These are phyloP conservation scores for Raddia guianensis DNA, from an alignment of 176 grass and related monocot genomes.

Conservation along the genomic window DNA sequence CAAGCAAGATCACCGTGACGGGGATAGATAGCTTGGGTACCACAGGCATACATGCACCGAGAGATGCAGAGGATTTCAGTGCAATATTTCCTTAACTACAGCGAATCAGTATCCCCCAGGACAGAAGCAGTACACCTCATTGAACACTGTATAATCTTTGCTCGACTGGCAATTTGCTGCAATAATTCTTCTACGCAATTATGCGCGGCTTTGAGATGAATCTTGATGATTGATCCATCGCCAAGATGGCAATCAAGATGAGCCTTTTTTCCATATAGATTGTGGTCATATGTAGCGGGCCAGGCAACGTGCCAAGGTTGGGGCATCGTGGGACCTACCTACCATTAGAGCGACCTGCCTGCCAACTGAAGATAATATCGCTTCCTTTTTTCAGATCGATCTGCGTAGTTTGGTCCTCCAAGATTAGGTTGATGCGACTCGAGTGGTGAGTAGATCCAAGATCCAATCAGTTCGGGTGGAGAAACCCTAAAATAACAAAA, in stretches of 20 bases:
- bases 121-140: not conserved
- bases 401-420: slow-evolving; percentile 2
- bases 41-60: not conserved
- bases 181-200: slow-evolving; percentile 21
- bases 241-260: slow-evolving; percentile 6
- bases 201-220: slow-evolving; percentile 29
- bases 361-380: slow-evolving; percentile 1
- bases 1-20: not conserved
- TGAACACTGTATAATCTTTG: not conserved
- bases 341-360: not conserved
- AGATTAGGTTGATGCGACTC: not conserved
- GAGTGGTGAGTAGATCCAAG: slow-evolving; percentile 25
- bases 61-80: not conserved
- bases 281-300: not conserved
- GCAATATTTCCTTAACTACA: not conserved
- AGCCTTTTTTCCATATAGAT: slow-evolving; percentile 22
- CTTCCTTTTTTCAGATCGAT: slow-evolving; percentile 20
- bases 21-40: not conserved
- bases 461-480: slow-evolving; percentile 31
- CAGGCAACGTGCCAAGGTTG: not conserved
- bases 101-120: not conserved
- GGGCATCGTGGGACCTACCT: not conserved
- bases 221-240: slow-evolving; percentile 33
- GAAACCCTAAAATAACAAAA: too few species aligned
- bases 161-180: slow-evolving; percentile 19